Evolutionary conservation across 2,329 filamentous ascomycete species (phyloP).

Genomic region (Trichoderma guizhouense): DNA sequence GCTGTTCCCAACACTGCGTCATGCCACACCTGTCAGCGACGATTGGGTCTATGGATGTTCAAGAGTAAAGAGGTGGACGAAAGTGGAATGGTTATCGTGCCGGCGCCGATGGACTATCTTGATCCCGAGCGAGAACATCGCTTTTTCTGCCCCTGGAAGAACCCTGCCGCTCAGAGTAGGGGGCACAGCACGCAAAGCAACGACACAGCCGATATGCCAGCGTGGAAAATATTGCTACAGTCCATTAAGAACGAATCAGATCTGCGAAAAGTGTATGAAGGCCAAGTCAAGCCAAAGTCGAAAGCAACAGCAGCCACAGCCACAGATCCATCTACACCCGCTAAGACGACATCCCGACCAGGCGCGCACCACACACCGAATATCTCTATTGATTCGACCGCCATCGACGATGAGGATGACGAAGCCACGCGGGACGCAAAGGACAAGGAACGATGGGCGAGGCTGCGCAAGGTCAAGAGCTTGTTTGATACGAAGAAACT

Average conservation of each 20-base stretch:
- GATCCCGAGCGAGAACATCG: conserved; percentile 71
- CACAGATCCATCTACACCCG: conserved; percentile 20
- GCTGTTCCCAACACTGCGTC: conserved; percentile 69
- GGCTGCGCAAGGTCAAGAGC: conserved; percentile 67
- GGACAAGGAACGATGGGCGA: conserved; percentile 72
- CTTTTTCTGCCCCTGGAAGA: conserved; percentile 82
- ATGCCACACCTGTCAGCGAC: conserved; percentile 82
- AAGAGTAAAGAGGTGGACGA: conserved; percentile 66
- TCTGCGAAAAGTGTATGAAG: conserved; percentile 41
- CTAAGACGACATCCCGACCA: conserved; percentile 15
- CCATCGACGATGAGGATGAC: conserved; percentile 33
- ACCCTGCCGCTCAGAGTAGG: conserved; percentile 55
- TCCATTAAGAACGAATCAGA: conserved; percentile 58
- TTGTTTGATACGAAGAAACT: conserved; percentile 65
- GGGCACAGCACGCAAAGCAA: conserved; percentile 31
- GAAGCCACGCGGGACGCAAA: conserved; percentile 51
- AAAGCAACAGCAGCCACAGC: conserved; percentile 20
- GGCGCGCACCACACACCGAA: conserved; percentile 5
- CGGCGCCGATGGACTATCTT: conserved; percentile 62
- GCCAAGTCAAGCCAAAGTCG: conserved; percentile 28
- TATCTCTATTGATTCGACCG: conserved; percentile 14
- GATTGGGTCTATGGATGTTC: conserved; percentile 93
- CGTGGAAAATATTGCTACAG: conserved; percentile 54
- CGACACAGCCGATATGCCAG: conserved; percentile 40
- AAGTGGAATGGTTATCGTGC: conserved; percentile 50